Percentiles rank a stretch among this genome's conserved stretches.
phyloP scores from a whole-genome alignment of 805 yeast genomes.

The Sugiyamaella chiloensis region DNA sequence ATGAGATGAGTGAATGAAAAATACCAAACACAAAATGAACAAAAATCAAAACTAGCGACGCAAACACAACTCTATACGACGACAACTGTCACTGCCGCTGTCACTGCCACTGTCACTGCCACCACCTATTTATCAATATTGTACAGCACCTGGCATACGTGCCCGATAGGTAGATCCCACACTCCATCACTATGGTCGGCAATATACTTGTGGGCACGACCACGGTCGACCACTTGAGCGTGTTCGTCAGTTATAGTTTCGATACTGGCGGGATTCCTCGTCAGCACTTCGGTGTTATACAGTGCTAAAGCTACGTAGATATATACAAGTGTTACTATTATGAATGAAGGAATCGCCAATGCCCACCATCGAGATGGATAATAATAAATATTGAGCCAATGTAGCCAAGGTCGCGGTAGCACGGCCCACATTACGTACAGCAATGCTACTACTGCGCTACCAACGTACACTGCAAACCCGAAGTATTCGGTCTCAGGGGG shows the following conservation, averaged over 20 bases:
- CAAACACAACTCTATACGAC: too few relatives aligned
- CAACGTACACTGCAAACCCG: conserved; percentile 80
- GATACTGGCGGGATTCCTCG: conserved; percentile 55
- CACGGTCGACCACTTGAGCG: conserved; percentile 40
- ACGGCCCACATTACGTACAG: conserved; percentile 73
- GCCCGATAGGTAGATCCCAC: conserved; percentile 70
- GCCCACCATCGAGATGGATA: conserved; percentile 95
- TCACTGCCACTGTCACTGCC: not conserved
- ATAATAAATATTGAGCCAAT: conserved; percentile 55
- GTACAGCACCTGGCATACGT: conserved; percentile 32
- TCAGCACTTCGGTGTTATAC: conserved; percentile 73
- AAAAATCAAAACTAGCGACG: too few relatives aligned
- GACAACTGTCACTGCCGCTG: too few relatives aligned
- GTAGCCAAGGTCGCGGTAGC: conserved; percentile 57
- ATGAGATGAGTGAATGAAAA: too few relatives aligned
- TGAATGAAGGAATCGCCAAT: conserved; percentile 66
- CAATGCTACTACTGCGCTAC: conserved; percentile 53
- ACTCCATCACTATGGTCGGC: conserved; percentile 75
- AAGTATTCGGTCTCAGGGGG: conserved; percentile 63
- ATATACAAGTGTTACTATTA: conserved; percentile 68
- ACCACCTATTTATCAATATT: too few relatives aligned
- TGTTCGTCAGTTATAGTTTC: conserved; percentile 70
- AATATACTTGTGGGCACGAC: conserved; percentile 39
- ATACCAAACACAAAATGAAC: too few relatives aligned
- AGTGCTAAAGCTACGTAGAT: conserved; percentile 65